Evolutionary conservation across 345 rosid genomes (phyloP).

Genomic region (Dipteronia dyeriana): DNA sequence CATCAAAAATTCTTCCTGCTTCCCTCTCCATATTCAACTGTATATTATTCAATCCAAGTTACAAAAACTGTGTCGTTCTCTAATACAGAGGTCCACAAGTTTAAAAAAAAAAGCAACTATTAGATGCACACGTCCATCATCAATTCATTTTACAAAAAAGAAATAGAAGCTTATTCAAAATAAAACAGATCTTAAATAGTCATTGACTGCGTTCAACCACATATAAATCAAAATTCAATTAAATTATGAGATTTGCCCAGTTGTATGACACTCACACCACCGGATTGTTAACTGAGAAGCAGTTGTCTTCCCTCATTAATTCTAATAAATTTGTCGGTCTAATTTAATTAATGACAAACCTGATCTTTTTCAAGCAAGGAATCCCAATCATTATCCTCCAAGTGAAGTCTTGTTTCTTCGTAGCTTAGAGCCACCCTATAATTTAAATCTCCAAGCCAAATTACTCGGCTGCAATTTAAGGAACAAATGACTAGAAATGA

Average conservation of each 20-base stretch:
- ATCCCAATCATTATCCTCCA: constrained; percentile 86
- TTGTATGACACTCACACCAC: no score
- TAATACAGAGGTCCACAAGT: neutral
- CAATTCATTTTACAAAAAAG: no score
- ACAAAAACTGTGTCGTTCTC: no score
- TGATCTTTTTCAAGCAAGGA: constrained; percentile 80
- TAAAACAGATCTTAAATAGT: no score
- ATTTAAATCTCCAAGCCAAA: constrained; percentile 96
- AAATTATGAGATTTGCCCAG: no score
- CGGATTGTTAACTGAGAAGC: no score
- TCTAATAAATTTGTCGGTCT: neutral
- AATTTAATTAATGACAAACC: constrained; percentile 41
- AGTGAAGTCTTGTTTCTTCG: constrained; percentile 64
- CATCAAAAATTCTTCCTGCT: constrained; percentile 82
- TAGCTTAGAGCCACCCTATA: constrained; percentile 81
- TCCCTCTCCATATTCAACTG: constrained; percentile 86
- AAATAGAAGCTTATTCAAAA: no score
- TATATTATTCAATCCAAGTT: constrained; percentile 4
- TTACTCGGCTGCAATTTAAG: constrained; percentile 57
- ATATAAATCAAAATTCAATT: no score
- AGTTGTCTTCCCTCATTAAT: neutral
- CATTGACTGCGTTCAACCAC: no score
- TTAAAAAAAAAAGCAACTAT: no score
- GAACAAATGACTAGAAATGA: neutral
- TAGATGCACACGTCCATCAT: no score